These are phyloP conservation scores for Quercus cerris DNA, from an alignment of 306 rosid species.

Conservation along the genomic window DNA sequence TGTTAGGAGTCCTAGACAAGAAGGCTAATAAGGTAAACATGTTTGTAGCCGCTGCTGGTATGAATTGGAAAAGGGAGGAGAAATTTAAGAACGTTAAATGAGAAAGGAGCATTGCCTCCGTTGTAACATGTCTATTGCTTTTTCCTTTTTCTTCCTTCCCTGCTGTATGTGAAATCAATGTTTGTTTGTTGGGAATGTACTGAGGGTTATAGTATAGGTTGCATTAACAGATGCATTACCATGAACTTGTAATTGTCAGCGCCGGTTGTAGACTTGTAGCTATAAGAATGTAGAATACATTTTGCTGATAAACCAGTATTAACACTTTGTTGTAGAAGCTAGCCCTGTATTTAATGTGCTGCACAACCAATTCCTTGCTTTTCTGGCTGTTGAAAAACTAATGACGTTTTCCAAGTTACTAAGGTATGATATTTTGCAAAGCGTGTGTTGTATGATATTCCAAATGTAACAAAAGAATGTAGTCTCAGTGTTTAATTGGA, in stretches of 20 bases:
- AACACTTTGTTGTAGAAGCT: background rate
- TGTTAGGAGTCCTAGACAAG: slow-evolving; percentile 68
- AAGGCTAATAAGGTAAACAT: slow-evolving; percentile 40
- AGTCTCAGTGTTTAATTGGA: too few species aligned
- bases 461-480: too few species aligned
- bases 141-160: background rate
- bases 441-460: too few species aligned
- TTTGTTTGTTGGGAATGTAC: background rate
- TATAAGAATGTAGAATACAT: background rate
- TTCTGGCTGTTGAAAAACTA: background rate
- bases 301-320: background rate
- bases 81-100: too few species aligned
- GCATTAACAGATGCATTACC: background rate
- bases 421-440: too few species aligned
- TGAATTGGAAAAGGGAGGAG: background rate
- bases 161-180: background rate
- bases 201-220: background rate
- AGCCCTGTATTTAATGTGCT: background rate
- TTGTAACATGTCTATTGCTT: background rate
- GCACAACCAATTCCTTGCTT: background rate
- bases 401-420: too few species aligned
- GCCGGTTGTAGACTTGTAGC: background rate
- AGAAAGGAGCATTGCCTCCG: background rate
- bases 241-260: background rate
- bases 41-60: background rate